A percentile compares a stretch with the other conserved stretches of the same genome.
phyloP scores from a whole-genome alignment of 768 basidiomycete genomes.

The Tricholoma terreum region DNA sequence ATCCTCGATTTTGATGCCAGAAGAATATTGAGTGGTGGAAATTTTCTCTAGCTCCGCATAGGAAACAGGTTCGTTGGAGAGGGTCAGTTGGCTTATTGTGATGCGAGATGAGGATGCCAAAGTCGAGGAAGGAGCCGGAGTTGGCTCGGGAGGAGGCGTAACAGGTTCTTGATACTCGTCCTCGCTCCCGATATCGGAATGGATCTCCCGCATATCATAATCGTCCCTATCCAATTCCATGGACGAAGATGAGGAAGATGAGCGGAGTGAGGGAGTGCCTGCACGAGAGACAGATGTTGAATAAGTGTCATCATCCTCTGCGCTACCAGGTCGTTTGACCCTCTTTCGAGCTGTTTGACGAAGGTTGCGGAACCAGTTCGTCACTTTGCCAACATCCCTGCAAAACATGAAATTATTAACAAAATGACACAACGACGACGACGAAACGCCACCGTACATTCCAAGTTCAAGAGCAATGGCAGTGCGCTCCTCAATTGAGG shows the following conservation, averaged over 20 bases:
- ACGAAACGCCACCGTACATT: constrained; percentile 47
- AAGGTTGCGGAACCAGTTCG: constrained; percentile 86
- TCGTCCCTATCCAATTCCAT: constrained; percentile 52
- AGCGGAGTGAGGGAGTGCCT: constrained; percentile 47
- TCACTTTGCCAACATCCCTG: constrained; percentile 81
- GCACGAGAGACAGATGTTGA: constrained; percentile 50
- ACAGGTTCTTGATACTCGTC: constrained; percentile 75
- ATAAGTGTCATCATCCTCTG: constrained; percentile 43
- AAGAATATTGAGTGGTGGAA: constrained; percentile 35
- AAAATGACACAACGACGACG: constrained; percentile 12
- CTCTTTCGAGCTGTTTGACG: constrained; percentile 79
- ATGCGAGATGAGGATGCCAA: constrained; percentile 28
- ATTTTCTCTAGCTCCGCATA: constrained; percentile 52
- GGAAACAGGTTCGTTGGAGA: constrained; percentile 38
- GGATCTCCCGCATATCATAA: constrained; percentile 38
- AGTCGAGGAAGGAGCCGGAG: constrained; percentile 31
- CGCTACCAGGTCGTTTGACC: constrained; percentile 46
- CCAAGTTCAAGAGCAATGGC: constrained; percentile 73
- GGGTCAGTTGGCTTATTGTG: constrained; percentile 28
- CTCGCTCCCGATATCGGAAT: constrained; percentile 60
- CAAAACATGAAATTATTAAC: constrained; percentile 16
- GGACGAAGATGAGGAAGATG: constrained; percentile 49
- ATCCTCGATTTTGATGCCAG: constrained; percentile 67
- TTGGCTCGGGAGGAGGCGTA: constrained; percentile 61
- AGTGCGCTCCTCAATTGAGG: constrained; percentile 77